Evolutionary conservation across 192 early-diverging fungal genomes (phyloP), one percentile per base, ranked within the genome.

Genomic region (Lunasporangiospora selenospora): DNA sequence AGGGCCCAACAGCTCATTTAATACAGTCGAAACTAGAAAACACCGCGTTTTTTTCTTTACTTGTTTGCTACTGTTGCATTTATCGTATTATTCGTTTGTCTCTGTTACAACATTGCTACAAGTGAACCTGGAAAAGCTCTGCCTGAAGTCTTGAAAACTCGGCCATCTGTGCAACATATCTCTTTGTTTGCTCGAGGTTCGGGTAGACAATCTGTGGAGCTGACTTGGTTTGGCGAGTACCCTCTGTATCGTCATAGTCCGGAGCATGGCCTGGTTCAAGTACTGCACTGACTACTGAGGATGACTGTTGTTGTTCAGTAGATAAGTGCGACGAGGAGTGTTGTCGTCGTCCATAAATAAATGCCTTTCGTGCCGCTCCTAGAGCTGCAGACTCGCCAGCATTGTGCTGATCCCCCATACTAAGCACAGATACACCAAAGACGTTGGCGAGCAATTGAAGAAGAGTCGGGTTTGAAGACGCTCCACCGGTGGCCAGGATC

Each of bases 401-500:
- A 8, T 77, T 64, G n/a, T 71, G 62, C 33, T 61, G 30, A 5
- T 51, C 31, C 10, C 46, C 31, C 21, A 10, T 66, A 24, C 58
- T 81, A 53, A 83, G 84, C 7, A 93, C 90, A 1, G 78, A 67
- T 4, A 87, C 75, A 0, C 88, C 87, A 77, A 95, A 85, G n/a
- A 93, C 85, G 62, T 92, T 80, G 0, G 90, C 80, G 6, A 92
- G 59, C 1, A 88, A 59, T 40, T 88, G 82, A 23, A 85, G 62
- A 21, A 94, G 51, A 7, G 66, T 55, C 1, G 43, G 15, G 63
- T 93, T 94, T 0, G 58, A 75, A 1, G 89, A 81, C 6, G 89
- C 92, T 6, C 93, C 93, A 13, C 93, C 93, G 0, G 87, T 88
- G 8, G 85, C 85, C n/a, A 92, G 61, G 13, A 93, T 66, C 33